phyloP scores from a whole-genome alignment of 352 stramenopile genomes.

The Globisporangium yorkense region DNA sequence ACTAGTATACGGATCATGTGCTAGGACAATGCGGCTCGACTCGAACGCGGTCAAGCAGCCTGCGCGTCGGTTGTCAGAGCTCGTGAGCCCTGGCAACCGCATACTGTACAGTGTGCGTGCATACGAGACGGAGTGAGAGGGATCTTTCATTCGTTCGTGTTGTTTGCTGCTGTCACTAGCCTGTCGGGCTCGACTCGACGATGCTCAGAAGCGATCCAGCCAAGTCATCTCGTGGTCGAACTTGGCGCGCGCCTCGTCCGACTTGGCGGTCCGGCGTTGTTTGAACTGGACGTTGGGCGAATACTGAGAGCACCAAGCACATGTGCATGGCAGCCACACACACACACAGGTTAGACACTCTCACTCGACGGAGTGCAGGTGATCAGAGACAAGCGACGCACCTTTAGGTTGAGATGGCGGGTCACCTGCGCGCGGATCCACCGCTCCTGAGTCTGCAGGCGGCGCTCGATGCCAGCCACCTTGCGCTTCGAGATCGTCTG shows the following conservation, averaged over 20 bases:
- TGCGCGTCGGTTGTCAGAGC: too few species aligned
- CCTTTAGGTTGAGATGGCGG: conserved; percentile 77
- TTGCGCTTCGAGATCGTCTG: conserved; percentile 76
- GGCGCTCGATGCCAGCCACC: conserved; percentile 50
- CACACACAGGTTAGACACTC: too few species aligned
- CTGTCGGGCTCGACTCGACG: background rate
- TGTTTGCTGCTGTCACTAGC: background rate
- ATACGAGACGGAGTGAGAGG: too few species aligned
- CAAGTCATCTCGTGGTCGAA: conserved; percentile 81
- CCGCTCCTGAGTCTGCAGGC: conserved; percentile 52
- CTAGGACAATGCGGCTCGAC: too few species aligned
- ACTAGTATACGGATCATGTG: too few species aligned
- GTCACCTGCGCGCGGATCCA: conserved; percentile 70
- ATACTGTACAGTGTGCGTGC: too few species aligned
- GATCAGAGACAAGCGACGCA: conserved; percentile 10
- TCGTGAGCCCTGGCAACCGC: too few species aligned
- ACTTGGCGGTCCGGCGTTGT: conserved; percentile 56
- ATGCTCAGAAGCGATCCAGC: conserved; percentile 43
- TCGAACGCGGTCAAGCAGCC: too few species aligned
- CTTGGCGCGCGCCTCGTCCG: conserved; percentile 41
- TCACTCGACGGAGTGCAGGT: too few species aligned
- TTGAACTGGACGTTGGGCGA: conserved; percentile 77
- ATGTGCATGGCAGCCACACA: too few species aligned
- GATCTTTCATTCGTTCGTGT: background rate
- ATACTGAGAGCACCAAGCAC: conserved; percentile 31